phyloP scores from a whole-genome alignment of 2,329 filamentous ascomycete species.

The Byssoonygena ceratinophila region DNA sequence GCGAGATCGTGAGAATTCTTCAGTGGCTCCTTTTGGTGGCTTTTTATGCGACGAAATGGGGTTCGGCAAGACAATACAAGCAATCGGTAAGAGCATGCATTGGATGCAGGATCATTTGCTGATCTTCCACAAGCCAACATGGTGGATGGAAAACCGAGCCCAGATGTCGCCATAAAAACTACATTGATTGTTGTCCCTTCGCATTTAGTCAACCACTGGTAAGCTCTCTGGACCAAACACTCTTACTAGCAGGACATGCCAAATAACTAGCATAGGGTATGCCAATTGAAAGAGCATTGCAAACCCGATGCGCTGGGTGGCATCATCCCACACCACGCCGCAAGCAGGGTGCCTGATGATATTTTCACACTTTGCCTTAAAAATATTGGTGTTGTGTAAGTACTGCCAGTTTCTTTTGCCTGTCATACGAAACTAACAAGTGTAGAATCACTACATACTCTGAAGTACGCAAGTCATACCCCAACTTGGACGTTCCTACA shows the following conservation, averaged over 20 bases:
- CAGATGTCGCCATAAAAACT: conserved; percentile 20
- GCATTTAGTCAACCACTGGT: conserved; percentile 29
- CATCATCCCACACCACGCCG: conserved; percentile 22
- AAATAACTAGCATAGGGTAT: conserved; percentile 19
- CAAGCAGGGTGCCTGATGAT: conserved; percentile 16
- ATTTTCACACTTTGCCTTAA: conserved; percentile 19
- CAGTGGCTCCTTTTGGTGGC: conserved; percentile 24
- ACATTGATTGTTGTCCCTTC: conserved; percentile 33
- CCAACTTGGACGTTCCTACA: conserved; percentile 19
- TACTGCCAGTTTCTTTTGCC: not conserved
- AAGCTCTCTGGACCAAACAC: conserved; percentile 1
- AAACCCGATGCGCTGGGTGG: conserved; percentile 18
- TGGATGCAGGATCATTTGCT: conserved; percentile 5
- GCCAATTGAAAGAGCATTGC: conserved; percentile 28
- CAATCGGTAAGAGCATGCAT: conserved; percentile 22
- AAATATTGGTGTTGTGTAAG: conserved; percentile 22
- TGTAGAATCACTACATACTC: conserved; percentile 31
- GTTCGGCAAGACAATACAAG: conserved; percentile 33
- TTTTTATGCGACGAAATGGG: conserved; percentile 36
- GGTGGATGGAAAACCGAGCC: conserved; percentile 25
- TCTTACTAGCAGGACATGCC: not conserved
- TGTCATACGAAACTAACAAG: conserved; percentile 8
- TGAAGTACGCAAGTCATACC: conserved; percentile 29
- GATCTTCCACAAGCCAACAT: conserved; percentile 25
- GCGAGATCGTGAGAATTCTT: conserved; percentile 25